Conservation (phyloP, 441 rosid genomes). For the Viola pubescens region DNA sequence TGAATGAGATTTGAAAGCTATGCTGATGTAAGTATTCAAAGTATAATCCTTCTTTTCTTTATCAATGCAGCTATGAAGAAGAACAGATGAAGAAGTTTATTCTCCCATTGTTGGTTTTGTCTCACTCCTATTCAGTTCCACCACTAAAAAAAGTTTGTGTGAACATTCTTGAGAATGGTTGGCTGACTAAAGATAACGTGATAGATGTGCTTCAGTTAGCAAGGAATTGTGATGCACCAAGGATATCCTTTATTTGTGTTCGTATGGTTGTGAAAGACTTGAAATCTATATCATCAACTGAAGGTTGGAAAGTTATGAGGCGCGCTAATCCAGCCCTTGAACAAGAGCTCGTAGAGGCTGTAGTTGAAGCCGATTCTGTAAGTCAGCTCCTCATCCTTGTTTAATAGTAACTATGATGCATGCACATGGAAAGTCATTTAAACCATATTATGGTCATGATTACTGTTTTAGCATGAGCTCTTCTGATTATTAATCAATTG, state of each 20-base stretch:
- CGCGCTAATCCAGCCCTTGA: conserved; percentile 55
- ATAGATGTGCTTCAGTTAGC: conserved; percentile 78
- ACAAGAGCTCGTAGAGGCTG: conserved; percentile 58
- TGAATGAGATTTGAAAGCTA: background rate
- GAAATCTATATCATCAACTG: conserved; percentile 57
- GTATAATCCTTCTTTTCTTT: conserved; percentile 7
- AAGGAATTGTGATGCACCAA: conserved; percentile 53
- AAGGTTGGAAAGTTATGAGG: conserved; percentile 85
- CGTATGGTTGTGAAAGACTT: conserved; percentile 62
- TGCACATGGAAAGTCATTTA: background rate
- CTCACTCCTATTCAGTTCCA: conserved; percentile 63
- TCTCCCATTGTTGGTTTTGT: conserved; percentile 66
- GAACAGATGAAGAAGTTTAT: conserved; percentile 57
- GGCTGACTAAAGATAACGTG: conserved; percentile 63
- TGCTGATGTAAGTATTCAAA: conserved; percentile 4
- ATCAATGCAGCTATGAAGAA: conserved; percentile 58
- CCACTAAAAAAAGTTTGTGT: conserved; percentile 58
- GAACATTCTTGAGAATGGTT: conserved; percentile 42
- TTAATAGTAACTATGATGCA: background rate
- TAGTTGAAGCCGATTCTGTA: conserved; percentile 69
- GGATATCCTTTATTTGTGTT: conserved; percentile 49
- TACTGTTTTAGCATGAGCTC: too few relatives aligned
- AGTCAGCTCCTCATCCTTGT: conserved; percentile 22
- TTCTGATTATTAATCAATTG: background rate
- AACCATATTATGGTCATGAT: too few relatives aligned